Evolutionary conservation across 1,284 basidiomycete genomes (phyloP).

Genomic region (Cutaneotrichosporon sp.): DNA sequence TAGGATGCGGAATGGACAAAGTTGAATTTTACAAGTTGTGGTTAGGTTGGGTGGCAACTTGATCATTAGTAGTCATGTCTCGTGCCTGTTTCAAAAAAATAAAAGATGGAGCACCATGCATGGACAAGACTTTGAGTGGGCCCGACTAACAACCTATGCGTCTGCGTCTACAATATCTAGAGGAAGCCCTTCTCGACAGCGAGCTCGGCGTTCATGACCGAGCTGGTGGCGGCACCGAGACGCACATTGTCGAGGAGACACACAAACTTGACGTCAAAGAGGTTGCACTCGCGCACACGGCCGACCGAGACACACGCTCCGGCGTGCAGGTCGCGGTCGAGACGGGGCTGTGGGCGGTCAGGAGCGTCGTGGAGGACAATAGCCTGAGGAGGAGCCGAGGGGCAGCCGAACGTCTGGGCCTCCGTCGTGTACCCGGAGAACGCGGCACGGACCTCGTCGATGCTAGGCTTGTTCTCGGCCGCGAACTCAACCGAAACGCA

Average conservation of each 20-base stretch:
- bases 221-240: constrained; percentile 94
- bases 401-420: constrained; percentile 75
- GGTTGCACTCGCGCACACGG: constrained; percentile 81
- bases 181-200: constrained; percentile 79
- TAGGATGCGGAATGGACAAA: too few species aligned
- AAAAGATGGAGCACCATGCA: neutral
- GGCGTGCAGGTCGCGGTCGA: constrained; percentile 87
- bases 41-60: constrained; percentile 10
- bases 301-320: constrained; percentile 93
- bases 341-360: constrained; percentile 89
- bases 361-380: constrained; percentile 88
- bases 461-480: constrained; percentile 69
- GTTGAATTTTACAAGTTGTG: constrained; percentile 6
- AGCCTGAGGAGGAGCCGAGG: constrained; percentile 81
- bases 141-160: neutral
- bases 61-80: neutral
- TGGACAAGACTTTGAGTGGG: neutral
- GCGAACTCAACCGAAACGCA: constrained; percentile 85
- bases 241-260: constrained; percentile 92
- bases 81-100: neutral
- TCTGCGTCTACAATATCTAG: constrained; percentile 4
- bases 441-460: constrained; percentile 83
- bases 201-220: constrained; percentile 95
- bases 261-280: constrained; percentile 95
- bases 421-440: constrained; percentile 73